A percentile compares a stretch with the other conserved stretches of the same genome.
Evolutionary conservation across 805 yeast genomes (phyloP).

Genomic region (Saccharomycopsis sp.): DNA sequence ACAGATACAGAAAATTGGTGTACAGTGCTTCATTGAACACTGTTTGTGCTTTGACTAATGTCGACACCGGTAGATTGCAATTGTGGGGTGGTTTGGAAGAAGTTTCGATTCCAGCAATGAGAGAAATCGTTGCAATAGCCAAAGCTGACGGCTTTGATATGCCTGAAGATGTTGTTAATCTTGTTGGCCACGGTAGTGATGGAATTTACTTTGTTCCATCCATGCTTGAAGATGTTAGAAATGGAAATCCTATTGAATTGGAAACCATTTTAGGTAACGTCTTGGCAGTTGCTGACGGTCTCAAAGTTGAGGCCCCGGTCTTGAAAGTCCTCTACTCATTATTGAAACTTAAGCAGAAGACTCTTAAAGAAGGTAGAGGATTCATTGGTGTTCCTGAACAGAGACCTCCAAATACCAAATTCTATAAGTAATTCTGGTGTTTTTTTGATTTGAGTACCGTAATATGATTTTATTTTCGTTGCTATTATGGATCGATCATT

Average conservation of each 20-base stretch:
- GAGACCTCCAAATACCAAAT: constrained; percentile 27
- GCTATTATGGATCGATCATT: no score
- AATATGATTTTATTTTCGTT: no score
- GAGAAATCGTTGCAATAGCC: constrained; percentile 57
- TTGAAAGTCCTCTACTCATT: constrained; percentile 52
- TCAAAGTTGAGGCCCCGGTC: constrained; percentile 50
- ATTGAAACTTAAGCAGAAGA: constrained; percentile 54
- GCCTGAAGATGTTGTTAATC: constrained; percentile 39
- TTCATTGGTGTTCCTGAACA: constrained; percentile 35
- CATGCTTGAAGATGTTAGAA: constrained; percentile 60
- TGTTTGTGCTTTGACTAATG: constrained; percentile 46
- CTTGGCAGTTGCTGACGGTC: constrained; percentile 40
- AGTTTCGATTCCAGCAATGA: constrained; percentile 51
- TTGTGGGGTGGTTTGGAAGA: constrained; percentile 36
- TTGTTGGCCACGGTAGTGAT: constrained; percentile 47
- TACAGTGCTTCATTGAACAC: constrained; percentile 65
- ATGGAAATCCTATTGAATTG: constrained; percentile 60
- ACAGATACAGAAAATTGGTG: constrained; percentile 60
- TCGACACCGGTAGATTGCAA: constrained; percentile 50
- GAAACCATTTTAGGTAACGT: constrained; percentile 65
- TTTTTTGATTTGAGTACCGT: no score
- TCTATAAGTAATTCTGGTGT: neutral
- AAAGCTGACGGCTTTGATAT: constrained; percentile 54
- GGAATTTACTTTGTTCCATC: constrained; percentile 57
- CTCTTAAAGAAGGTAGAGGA: constrained; percentile 52